A percentile compares a stretch with the other conserved stretches of the same genome.
Conservation (phyloP, 1,284 basidiomycete species). For the Fomitopsis schrenkii region DNA sequence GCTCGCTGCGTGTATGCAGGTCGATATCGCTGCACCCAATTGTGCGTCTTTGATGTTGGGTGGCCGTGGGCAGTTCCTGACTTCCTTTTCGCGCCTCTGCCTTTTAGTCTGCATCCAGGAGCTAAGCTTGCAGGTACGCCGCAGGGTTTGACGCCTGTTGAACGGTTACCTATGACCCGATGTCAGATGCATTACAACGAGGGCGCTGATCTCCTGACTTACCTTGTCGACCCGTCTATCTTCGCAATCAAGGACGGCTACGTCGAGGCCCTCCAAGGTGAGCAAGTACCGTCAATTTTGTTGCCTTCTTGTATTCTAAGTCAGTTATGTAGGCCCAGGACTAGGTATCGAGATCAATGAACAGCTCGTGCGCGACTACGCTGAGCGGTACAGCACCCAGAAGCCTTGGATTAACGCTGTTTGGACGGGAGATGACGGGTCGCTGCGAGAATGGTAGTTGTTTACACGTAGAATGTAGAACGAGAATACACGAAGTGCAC, state of each 20-base stretch:
- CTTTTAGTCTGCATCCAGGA: slow-evolving; percentile 57
- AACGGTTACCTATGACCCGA: neutral
- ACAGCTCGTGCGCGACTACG: slow-evolving; percentile 50
- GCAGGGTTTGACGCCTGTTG: neutral
- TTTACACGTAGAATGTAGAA: too few relatives aligned
- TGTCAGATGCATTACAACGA: slow-evolving; percentile 71
- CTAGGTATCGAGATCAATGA: slow-evolving; percentile 72
- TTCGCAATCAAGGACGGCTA: slow-evolving; percentile 62
- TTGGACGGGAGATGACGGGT: slow-evolving; percentile 54
- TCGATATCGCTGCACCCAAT: slow-evolving; percentile 50
- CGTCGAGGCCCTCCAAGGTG: slow-evolving; percentile 50
- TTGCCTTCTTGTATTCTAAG: neutral
- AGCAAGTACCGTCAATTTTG: slow-evolving; percentile 7
- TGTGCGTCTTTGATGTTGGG: slow-evolving; percentile 33
- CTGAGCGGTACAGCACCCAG: slow-evolving; percentile 31
- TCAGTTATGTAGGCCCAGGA: slow-evolving; percentile 44
- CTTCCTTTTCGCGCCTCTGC: neutral
- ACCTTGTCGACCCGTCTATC: slow-evolving; percentile 51
- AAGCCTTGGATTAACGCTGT: slow-evolving; percentile 59
- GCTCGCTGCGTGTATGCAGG: slow-evolving; percentile 65
- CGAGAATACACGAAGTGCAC: too few relatives aligned
- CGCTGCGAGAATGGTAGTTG: slow-evolving; percentile 49
- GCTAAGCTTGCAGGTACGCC: slow-evolving; percentile 57
- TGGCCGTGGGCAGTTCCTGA: neutral
- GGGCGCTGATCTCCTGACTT: slow-evolving; percentile 68